Evolutionary conservation across 768 basidiomycete genomes (phyloP).

Genomic region (Pulveroboletus sp.): DNA sequence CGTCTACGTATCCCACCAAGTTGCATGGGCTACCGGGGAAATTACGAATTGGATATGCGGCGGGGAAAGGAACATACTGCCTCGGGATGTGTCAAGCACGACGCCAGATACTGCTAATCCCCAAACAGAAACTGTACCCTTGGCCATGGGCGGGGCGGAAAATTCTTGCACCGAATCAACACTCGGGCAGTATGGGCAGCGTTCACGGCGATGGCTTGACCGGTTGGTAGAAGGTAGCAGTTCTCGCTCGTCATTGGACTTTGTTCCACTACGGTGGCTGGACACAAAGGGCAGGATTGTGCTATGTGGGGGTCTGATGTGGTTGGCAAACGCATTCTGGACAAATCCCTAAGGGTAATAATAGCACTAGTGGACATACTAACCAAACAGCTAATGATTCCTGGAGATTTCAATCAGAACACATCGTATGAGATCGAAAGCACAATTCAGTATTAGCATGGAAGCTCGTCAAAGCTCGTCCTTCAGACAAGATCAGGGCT

Average conservation of each 20-base stretch:
- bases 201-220: slow-evolving; percentile 49
- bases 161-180: slow-evolving; percentile 30
- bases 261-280: slow-evolving; percentile 30
- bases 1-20: slow-evolving; percentile 74
- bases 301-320: slow-evolving; percentile 48
- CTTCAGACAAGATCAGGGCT: slow-evolving; percentile 80
- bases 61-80: slow-evolving; percentile 25
- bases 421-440: background rate
- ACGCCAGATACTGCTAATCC: background rate
- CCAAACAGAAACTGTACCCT: slow-evolving; percentile 11
- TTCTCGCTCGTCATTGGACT: slow-evolving; percentile 17
- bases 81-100: slow-evolving; percentile 10
- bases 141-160: slow-evolving; percentile 4
- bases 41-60: slow-evolving; percentile 61
- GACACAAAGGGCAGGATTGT: slow-evolving; percentile 43
- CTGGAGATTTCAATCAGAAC: slow-evolving; percentile 13
- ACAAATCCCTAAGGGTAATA: slow-evolving; percentile 24
- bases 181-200: slow-evolving; percentile 31
- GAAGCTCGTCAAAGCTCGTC: slow-evolving; percentile 72
- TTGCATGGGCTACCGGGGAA: slow-evolving; percentile 71
- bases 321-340: slow-evolving; percentile 68
- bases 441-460: slow-evolving; percentile 87
- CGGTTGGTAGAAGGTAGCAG: slow-evolving; percentile 39
- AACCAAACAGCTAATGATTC: background rate
- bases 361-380: slow-evolving; percentile 2